phyloP scores from a whole-genome alignment of 1,139 yeast genomes.

The Debaryomycetaceae sp. region DNA sequence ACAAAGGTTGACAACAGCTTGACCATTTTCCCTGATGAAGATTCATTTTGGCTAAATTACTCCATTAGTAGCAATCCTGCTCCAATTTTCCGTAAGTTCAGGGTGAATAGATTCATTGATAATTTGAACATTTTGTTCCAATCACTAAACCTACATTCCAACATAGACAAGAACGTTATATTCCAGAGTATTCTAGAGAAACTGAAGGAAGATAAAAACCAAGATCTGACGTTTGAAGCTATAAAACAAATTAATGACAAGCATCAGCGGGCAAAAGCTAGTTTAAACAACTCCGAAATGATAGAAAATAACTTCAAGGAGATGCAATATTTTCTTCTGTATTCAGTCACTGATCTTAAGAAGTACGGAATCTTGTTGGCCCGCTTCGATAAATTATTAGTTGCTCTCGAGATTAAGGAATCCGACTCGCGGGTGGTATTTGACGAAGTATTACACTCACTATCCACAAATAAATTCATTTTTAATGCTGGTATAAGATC shows the following conservation, averaged over 20 bases:
- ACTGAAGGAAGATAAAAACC: constrained; percentile 17
- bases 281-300: constrained; percentile 23
- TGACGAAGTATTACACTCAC: constrained; percentile 14
- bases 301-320: constrained; percentile 36
- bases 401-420: constrained; percentile 43
- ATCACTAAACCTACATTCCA: constrained; percentile 28
- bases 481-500: neutral
- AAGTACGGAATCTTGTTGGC: constrained; percentile 27
- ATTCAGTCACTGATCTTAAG: constrained; percentile 47
- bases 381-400: constrained; percentile 40
- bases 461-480: constrained; percentile 1
- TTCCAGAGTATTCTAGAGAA: constrained; percentile 25
- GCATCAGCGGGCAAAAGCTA: constrained; percentile 16
- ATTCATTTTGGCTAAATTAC: constrained; percentile 37
- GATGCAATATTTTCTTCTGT: constrained; percentile 55
- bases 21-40: constrained; percentile 37
- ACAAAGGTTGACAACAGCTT: constrained; percentile 34
- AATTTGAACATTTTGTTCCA: constrained; percentile 46
- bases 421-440: constrained; percentile 34
- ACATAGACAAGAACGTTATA: constrained; percentile 25
- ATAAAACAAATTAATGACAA: constrained; percentile 22
- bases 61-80: constrained; percentile 23
- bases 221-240: constrained; percentile 30
- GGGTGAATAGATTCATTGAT: constrained; percentile 47
- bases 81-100: constrained; percentile 32